Base-by-base conservation (phyloP, 257 asterid species). In the Solanum pimpinellifolium region DNA sequence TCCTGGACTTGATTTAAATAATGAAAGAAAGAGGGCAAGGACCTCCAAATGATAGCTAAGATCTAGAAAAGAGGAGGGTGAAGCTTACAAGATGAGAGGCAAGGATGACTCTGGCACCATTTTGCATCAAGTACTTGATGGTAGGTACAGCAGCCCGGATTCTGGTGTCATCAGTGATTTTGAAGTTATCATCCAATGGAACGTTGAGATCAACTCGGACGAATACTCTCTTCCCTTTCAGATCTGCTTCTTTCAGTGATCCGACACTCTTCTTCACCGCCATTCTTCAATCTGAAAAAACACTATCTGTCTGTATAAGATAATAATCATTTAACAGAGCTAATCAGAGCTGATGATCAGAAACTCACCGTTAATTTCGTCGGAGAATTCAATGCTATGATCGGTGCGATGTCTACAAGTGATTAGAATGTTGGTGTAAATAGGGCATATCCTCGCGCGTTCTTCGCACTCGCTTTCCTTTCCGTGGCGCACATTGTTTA, bases 181-280 rank as follows among this genome's bases (percentile, higher is more conserved):
- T 94, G 49, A 90, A 89, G 91, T 86, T 91, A 62, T 95, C 99
- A 70, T 96, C 99, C 94, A 95, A 90, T 9, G 98, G 99, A 88
- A 96, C 99, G 88, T 96, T 95, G 83, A 96, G 97, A 93, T 96
- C 98, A 88, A 93, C 98, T 80, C 98, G 90, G 27, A 95, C 97
- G 62, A 96, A 93, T 39, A 95, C 98, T 72, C 87, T 95, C 95
- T 96, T 96, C 9, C 99, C 94, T 87, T 92, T 96, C 83, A 95
- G 94, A 95, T 96, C 97, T 88, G 93, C 93, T 90, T 92, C 98
- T 90, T 92, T 94, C 88, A 96, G 86, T 41, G 98, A 85, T 73
- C 97, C 95, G 18, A 96, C 99, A 86, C 98, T 95, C 94, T 93
- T 94, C 94, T 96, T 96, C 23, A 95, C 91, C 87, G 96, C 99